Percentiles rank a stretch among this genome's conserved stretches.
Evolutionary conservation across 2,329 filamentous ascomycete species (phyloP).

Genomic region (Cercospora sojina): DNA sequence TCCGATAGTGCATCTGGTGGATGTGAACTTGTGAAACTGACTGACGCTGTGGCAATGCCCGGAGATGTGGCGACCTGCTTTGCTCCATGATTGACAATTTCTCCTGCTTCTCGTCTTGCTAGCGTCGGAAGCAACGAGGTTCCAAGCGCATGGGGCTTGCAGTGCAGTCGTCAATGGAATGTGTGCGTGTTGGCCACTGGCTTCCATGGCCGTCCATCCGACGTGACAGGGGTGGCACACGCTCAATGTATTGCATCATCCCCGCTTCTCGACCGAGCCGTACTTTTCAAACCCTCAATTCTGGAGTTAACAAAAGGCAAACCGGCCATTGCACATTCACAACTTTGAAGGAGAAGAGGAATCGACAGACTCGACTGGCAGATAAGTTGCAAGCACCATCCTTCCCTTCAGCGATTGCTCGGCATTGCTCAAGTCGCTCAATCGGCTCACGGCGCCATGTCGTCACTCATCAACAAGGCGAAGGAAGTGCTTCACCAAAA

Average conservation of each 20-base stretch:
- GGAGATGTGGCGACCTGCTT: neutral
- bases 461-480: constrained; percentile 34
- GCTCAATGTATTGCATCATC: constrained; percentile 9
- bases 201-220: neutral
- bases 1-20: neutral
- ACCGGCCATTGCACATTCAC: neutral
- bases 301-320: neutral
- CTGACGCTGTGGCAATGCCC: neutral
- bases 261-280: neutral
- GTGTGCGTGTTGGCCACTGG: neutral
- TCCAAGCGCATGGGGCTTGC: neutral
- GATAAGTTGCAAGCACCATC: neutral
- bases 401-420: neutral
- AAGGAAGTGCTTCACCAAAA: constrained; percentile 28
- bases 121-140: neutral
- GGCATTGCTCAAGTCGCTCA: neutral
- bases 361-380: neutral
- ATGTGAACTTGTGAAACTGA: neutral
- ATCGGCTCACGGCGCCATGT: constrained; percentile 16
- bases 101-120: neutral
- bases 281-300: neutral
- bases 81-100: neutral
- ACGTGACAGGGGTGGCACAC: neutral
- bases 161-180: neutral
- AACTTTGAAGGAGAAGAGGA: neutral